Evolutionary conservation across 306 rosid genomes (phyloP).

Genomic region (Cicer arietinum): DNA sequence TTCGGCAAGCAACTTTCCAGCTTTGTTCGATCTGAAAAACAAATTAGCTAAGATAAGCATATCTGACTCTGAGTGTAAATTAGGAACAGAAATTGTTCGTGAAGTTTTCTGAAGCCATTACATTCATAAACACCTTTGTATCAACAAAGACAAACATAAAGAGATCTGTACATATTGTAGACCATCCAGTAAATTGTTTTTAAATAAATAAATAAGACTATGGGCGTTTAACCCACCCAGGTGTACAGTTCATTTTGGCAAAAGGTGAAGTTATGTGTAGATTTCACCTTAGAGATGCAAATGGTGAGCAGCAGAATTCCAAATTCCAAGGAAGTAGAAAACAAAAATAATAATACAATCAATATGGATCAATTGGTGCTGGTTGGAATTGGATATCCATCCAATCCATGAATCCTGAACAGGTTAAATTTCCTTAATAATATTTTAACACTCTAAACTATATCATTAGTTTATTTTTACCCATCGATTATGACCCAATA

Average conservation of each 20-base stretch:
- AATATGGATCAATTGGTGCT: neutral
- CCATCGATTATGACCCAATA: neutral
- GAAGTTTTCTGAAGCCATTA: neutral
- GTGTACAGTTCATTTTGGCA: conserved; percentile 18
- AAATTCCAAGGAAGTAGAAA: neutral
- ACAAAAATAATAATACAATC: neutral
- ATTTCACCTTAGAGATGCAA: neutral
- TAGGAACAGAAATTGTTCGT: neutral
- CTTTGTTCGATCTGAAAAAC: conserved; percentile 64
- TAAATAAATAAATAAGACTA: neutral
- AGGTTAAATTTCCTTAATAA: conserved; percentile 12
- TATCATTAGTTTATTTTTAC: neutral
- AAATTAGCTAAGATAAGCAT: conserved; percentile 31
- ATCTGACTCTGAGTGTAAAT: conserved; percentile 23
- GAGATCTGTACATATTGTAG: neutral
- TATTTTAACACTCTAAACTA: neutral
- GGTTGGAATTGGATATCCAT: conserved; percentile 15
- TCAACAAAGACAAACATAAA: neutral
- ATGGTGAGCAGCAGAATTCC: neutral
- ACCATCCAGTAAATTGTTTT: conserved; percentile 29
- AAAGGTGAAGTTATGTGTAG: neutral
- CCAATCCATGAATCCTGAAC: conserved; percentile 21
- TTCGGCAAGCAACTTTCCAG: conserved; percentile 72
- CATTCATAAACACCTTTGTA: conserved; percentile 10
- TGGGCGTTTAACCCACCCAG: neutral